Evolutionary conservation across 768 basidiomycete species (phyloP), one percentile per base, ranked within the genome.

Genomic region (Leccinum disarticulatum): DNA sequence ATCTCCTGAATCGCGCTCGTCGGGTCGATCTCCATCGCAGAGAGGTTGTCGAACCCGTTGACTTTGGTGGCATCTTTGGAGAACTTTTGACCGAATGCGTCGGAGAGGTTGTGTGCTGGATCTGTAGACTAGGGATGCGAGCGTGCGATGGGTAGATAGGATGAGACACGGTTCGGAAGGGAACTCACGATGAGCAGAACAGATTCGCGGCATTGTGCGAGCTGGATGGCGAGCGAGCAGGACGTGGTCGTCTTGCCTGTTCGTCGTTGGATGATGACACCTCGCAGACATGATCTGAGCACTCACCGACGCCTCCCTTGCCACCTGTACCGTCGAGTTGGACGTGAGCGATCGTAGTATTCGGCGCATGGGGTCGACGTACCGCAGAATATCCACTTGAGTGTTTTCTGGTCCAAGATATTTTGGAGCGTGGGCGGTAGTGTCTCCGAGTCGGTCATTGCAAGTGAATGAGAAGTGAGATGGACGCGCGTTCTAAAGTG

Each of bases 371-470:
- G 53, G 35, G 53, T 59, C 60, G 31, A 83, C 90, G 60, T 75
- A 85, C 96, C 96, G 71, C 97, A 98, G 73, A 99, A 99, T 71
- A 99, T 98, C 96, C 96, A 99, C 74, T 98, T 97, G 61, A 98
- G 77, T 25, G 87, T 87, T 65, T 83, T 87, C 77, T 99, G 96
- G 74, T 98, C 95, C 31, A 99, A 77, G 52, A 99, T 80, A 71
- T 97, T 98, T 79, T 97, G 93, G 8, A 99, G 85, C 17, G 93
- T 95, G 19, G 96, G 87, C 15, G 84, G 82, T 46, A 96, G 83
- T 2, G 81, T 79, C 57, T 86, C 80, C 38, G 41, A 43, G n/a
- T 43, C n/a, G 2, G 82, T 70, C 86, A 88, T 87, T 63, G 50
- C 48, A 56, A 56, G 47, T 41, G 9, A 25, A 56, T 57, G 38